phyloP scores from a whole-genome alignment of 805 yeast species.

The Cyberlindnera lachancei region DNA sequence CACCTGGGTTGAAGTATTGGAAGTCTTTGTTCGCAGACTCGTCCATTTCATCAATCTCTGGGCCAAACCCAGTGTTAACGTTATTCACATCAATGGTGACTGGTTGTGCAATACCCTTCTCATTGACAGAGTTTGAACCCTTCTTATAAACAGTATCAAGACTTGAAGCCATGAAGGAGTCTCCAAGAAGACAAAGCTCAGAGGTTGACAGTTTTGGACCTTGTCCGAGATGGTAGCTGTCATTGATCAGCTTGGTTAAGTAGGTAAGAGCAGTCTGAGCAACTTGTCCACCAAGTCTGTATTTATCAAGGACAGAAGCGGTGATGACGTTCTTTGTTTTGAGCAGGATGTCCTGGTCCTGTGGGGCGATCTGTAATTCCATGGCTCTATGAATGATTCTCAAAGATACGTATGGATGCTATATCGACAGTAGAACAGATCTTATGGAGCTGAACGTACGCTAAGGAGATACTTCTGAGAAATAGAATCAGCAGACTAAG shows the following conservation, averaged over 20 bases:
- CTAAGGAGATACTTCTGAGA: no score
- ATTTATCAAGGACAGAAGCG: constrained; percentile 63
- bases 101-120: constrained; percentile 92
- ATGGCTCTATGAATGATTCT: no score
- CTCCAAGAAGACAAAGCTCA: constrained; percentile 79
- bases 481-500: no score
- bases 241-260: constrained; percentile 58
- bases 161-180: constrained; percentile 59
- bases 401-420: no score
- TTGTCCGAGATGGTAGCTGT: constrained; percentile 57
- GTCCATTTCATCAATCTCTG: constrained; percentile 65
- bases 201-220: constrained; percentile 35
- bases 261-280: constrained; percentile 75
- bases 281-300: constrained; percentile 83
- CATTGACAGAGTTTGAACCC: constrained; percentile 48
- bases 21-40: no score
- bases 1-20: constrained; percentile 58
- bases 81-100: constrained; percentile 81
- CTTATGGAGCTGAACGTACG: no score
- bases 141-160: constrained; percentile 51
- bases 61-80: constrained; percentile 71
- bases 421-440: no score
- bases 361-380: constrained; percentile 72
- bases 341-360: constrained; percentile 65
- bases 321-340: constrained; percentile 64